Evolutionary conservation across 2,329 filamentous ascomycete species (phyloP).

Genomic region (Cordyceps fumosorosea): DNA sequence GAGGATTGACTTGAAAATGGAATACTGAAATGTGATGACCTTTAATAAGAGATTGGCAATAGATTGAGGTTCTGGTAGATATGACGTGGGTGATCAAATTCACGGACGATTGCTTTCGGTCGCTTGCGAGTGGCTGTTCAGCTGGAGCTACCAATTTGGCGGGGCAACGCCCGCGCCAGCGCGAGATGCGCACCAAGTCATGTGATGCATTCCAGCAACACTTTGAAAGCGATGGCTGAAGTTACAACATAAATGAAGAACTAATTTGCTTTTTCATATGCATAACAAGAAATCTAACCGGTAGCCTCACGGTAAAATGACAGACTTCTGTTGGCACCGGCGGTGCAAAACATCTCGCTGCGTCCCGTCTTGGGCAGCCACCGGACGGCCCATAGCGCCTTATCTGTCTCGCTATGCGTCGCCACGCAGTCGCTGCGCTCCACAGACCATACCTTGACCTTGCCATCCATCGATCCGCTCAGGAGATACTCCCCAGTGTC

Average conservation of each 20-base stretch:
- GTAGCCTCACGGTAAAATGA: conserved; percentile 82
- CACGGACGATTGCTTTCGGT: not conserved
- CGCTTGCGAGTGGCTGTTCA: not conserved
- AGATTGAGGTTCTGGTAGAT: not conserved
- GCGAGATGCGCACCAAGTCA: conserved; percentile 42
- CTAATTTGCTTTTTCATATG: not conserved
- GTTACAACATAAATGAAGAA: not conserved
- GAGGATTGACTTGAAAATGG: not conserved
- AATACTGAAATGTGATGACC: not conserved
- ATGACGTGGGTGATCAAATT: conserved; percentile 11
- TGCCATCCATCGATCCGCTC: conserved; percentile 84
- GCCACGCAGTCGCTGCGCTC: conserved; percentile 80
- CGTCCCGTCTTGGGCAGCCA: conserved; percentile 71
- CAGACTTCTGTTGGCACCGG: conserved; percentile 68
- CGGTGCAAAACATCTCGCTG: conserved; percentile 69
- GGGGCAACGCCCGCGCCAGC: conserved; percentile 39
- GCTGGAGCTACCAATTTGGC: conserved; percentile 32
- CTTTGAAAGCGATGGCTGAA: not conserved
- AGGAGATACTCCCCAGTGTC: conserved; percentile 86
- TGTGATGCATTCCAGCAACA: conserved; percentile 30
- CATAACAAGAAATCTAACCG: conserved; percentile 25
- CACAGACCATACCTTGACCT: conserved; percentile 92
- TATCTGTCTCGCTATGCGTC: conserved; percentile 86
- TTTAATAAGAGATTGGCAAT: not conserved
- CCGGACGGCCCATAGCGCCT: conserved; percentile 73